These are phyloP conservation scores for Chlamydomonas reinhardtii DNA, from an alignment of 163 green algal species.

Conservation along the genomic window DNA sequence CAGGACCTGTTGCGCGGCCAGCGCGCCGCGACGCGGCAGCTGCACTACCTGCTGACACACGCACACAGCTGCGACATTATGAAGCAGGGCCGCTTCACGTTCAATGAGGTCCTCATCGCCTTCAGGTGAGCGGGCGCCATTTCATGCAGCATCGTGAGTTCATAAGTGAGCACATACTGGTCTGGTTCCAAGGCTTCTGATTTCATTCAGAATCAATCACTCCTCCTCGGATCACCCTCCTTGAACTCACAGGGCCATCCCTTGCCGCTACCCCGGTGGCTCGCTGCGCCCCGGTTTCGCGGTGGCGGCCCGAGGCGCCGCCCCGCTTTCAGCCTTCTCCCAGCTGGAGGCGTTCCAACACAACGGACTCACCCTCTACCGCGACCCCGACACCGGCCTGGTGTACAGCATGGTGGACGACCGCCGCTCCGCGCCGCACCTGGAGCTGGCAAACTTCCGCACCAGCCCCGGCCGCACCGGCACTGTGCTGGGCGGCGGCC, in stretches of 20 bases:
- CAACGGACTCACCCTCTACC: conserved; percentile 3
- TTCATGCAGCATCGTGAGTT: background rate
- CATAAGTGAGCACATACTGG: too few species aligned
- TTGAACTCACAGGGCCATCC: conserved; percentile 13
- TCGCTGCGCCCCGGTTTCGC: background rate
- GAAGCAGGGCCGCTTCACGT: conserved; percentile 47
- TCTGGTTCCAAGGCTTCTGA: too few species aligned
- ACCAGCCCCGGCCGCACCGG: background rate
- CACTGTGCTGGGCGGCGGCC: background rate
- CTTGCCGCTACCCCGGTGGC: conserved; percentile 37
- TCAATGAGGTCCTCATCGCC: conserved; percentile 52
- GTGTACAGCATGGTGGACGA: conserved; percentile 33
- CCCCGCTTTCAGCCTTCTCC: background rate
- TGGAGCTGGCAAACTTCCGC: conserved; percentile 24
- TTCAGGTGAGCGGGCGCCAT: conserved; percentile 25
- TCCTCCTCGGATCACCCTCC: too few species aligned
- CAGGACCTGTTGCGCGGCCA: conserved; percentile 28
- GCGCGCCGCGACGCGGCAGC: conserved; percentile 3
- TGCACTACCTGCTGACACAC: conserved; percentile 49
- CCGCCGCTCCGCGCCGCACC: background rate
- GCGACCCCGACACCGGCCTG: conserved; percentile 31
- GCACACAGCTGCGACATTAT: conserved; percentile 35
- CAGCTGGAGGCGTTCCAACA: conserved; percentile 38
- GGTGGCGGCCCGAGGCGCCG: background rate
- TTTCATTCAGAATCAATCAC: too few species aligned